Conservation (phyloP, 192 early-diverging fungal genomes). For the Coemansia asiatica region DNA sequence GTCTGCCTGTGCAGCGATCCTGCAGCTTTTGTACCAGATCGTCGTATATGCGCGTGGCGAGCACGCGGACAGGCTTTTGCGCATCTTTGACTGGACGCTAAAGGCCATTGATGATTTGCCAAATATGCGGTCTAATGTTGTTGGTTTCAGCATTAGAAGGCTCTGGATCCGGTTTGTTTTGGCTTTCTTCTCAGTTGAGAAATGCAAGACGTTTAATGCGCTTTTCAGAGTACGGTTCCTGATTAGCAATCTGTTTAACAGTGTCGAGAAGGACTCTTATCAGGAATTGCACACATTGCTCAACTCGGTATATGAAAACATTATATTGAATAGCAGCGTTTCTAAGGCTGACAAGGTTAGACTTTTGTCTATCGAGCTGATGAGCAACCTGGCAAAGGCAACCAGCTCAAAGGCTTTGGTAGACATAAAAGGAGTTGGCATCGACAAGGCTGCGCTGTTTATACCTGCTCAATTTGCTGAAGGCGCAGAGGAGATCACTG, state of each 20-base stretch:
- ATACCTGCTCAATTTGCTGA: conserved; percentile 2
- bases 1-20: conserved; percentile 26
- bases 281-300: conserved; percentile 37
- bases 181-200: conserved; percentile 39
- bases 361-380: conserved; percentile 29
- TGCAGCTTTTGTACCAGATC: conserved; percentile 39
- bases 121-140: conserved; percentile 18
- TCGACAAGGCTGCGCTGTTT: conserved; percentile 18
- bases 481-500: not conserved
- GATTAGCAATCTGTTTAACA: conserved; percentile 27
- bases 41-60: conserved; percentile 38
- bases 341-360: conserved; percentile 28
- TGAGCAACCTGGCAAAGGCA: conserved; percentile 33
- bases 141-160: conserved; percentile 41
- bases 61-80: conserved; percentile 33
- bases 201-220: conserved; percentile 27
- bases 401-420: conserved; percentile 21
- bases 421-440: conserved; percentile 17
- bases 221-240: conserved; percentile 27
- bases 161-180: conserved; percentile 53
- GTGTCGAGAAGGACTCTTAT: conserved; percentile 46
- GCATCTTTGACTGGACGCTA: conserved; percentile 47
- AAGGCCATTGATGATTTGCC: conserved; percentile 23
- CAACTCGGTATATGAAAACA: conserved; percentile 16
- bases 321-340: conserved; percentile 33